Percentiles rank a stretch among this genome's conserved stretches.
phyloP scores from a whole-genome alignment of 2,329 filamentous ascomycete species.

The Trichophyton equinum region DNA sequence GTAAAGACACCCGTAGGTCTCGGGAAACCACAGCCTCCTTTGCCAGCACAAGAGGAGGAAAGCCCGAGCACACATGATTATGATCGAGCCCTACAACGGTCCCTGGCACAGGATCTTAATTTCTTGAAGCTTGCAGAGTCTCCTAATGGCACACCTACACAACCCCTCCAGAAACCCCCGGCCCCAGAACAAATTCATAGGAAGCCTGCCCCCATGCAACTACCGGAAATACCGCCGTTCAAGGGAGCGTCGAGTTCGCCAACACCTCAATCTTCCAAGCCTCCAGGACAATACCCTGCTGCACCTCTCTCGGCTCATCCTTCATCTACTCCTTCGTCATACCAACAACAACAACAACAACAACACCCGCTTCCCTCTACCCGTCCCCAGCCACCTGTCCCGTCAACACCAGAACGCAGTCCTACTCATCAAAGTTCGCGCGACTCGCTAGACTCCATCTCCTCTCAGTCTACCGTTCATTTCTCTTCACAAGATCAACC shows the following conservation, averaged over 20 bases:
- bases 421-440: background rate
- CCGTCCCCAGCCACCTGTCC: slow-evolving; percentile 4
- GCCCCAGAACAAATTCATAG: slow-evolving; percentile 13
- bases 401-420: background rate
- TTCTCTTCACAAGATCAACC: slow-evolving; percentile 27
- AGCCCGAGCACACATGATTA: slow-evolving; percentile 30
- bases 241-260: slow-evolving; percentile 18
- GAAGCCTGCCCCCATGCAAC: slow-evolving; percentile 20
- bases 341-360: slow-evolving; percentile 7
- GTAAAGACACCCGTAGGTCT: slow-evolving; percentile 38
- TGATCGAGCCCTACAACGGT: slow-evolving; percentile 30
- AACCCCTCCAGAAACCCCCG: slow-evolving; percentile 6
- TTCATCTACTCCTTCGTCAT: slow-evolving; percentile 12
- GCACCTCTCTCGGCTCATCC: slow-evolving; percentile 18
- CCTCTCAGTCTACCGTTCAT: slow-evolving; percentile 42
- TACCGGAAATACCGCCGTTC: slow-evolving; percentile 25
- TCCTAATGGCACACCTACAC: slow-evolving; percentile 13
- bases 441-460: slow-evolving; percentile 14
- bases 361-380: background rate
- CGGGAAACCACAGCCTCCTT: slow-evolving; percentile 28
- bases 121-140: slow-evolving; percentile 28
- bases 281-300: slow-evolving; percentile 18
- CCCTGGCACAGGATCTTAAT: slow-evolving; percentile 30
- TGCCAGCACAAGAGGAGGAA: slow-evolving; percentile 17
- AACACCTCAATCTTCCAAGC: slow-evolving; percentile 13